A percentile compares a stretch with the other conserved stretches of the same genome.
Conservation (phyloP, 2,329 filamentous ascomycete species). For the Trichoderma semiorbis region DNA sequence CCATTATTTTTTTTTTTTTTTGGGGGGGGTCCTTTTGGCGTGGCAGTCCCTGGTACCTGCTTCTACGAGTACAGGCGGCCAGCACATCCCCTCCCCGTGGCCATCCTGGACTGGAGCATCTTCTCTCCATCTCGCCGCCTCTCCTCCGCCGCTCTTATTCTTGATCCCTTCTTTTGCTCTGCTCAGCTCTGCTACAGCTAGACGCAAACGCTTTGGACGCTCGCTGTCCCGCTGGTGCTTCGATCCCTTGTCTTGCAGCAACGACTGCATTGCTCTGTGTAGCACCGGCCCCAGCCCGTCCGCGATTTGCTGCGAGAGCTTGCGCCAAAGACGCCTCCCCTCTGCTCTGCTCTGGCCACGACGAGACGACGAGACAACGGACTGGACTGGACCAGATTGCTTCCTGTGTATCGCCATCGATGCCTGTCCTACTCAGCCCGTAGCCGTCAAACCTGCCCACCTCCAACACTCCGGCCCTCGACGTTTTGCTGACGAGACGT, state of each 20-base stretch:
- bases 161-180: neutral
- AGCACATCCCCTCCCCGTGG: constrained; percentile 13
- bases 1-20: neutral
- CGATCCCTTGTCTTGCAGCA: constrained; percentile 2
- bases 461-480: neutral
- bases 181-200: neutral
- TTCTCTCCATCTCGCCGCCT: constrained; percentile 5
- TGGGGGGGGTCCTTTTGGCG: neutral
- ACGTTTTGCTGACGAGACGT: constrained; percentile 8
- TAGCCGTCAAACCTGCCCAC: constrained; percentile 9
- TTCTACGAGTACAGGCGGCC: constrained; percentile 6
- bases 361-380: neutral
- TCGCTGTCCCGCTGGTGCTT: constrained; percentile 7
- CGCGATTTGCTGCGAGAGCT: neutral
- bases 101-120: neutral
- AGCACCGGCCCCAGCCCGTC: constrained; percentile 12
- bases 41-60: constrained; percentile 18
- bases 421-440: constrained; percentile 12
- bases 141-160: neutral
- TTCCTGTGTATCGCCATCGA: constrained; percentile 13
- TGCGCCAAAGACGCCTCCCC: neutral
- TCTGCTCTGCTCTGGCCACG: neutral
- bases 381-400: neutral
- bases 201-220: neutral
- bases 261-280: constrained; percentile 9